Conservation (phyloP, 1,284 basidiomycete genomes). For the Xerocomus tenax region DNA sequence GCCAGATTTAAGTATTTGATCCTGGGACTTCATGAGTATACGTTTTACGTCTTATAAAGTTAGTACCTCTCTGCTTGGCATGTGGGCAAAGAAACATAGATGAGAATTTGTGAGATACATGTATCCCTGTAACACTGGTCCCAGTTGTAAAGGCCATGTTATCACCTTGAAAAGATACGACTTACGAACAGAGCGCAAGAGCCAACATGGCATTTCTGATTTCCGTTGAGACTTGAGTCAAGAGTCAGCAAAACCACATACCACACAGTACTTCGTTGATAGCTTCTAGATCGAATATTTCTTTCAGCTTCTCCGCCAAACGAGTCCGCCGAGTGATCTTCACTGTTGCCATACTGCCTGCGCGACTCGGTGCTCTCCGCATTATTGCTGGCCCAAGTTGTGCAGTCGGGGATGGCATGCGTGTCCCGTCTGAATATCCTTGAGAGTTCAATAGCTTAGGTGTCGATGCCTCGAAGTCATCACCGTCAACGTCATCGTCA, state of each 20-base stretch:
- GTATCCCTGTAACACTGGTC: conserved; percentile 84
- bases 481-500: conserved; percentile 52
- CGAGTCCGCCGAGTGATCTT: conserved; percentile 59
- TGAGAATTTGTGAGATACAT: conserved; percentile 91
- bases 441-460: conserved; percentile 33
- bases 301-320: conserved; percentile 74
- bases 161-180: conserved; percentile 19
- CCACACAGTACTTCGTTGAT: conserved; percentile 79
- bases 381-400: conserved; percentile 23
- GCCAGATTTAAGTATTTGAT: conserved; percentile 82
- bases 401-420: conserved; percentile 2
- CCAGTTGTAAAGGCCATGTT: conserved; percentile 10
- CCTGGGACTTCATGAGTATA: conserved; percentile 38
- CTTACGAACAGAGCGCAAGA: conserved; percentile 78
- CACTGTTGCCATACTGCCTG: conserved; percentile 63
- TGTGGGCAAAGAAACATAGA: conserved; percentile 94
- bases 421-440: conserved; percentile 17
- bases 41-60: neutral
- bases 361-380: conserved; percentile 32
- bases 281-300: conserved; percentile 73
- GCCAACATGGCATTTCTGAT: conserved; percentile 80
- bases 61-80: conserved; percentile 76
- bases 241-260: conserved; percentile 30
- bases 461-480: conserved; percentile 46
- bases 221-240: conserved; percentile 15